These are phyloP conservation scores for Aspergillus oerlinghausenensis DNA, from an alignment of 2,329 filamentous ascomycete genomes.

Conservation along the genomic window DNA sequence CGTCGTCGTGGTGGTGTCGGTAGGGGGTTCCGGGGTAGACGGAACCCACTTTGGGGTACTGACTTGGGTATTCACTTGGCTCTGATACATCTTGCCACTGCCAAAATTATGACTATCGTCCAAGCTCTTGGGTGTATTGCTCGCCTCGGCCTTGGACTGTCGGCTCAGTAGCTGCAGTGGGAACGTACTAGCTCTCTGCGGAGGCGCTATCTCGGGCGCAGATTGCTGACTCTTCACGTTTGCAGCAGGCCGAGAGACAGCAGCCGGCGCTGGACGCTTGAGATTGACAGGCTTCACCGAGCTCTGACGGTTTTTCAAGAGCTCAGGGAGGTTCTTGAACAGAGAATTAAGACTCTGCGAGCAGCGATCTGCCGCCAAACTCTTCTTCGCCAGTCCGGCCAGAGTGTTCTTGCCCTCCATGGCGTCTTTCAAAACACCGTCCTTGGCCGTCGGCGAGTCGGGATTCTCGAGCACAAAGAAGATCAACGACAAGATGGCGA, in stretches of 20 bases:
- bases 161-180: slow-evolving; percentile 29
- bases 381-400: slow-evolving; percentile 71
- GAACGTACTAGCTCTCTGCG: slow-evolving; percentile 39
- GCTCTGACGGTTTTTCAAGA: slow-evolving; percentile 55
- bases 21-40: slow-evolving; percentile 23
- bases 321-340: slow-evolving; percentile 77
- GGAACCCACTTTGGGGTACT: slow-evolving; percentile 22
- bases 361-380: slow-evolving; percentile 83
- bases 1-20: slow-evolving; percentile 28
- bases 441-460: slow-evolving; percentile 58
- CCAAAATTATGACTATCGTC: slow-evolving; percentile 24
- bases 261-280: slow-evolving; percentile 42
- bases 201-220: slow-evolving; percentile 18
- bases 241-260: slow-evolving; percentile 9
- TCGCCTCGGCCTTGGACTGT: slow-evolving; percentile 20
- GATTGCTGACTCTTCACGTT: slow-evolving; percentile 7
- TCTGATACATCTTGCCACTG: slow-evolving; percentile 13
- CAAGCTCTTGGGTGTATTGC: slow-evolving; percentile 24
- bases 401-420: slow-evolving; percentile 79
- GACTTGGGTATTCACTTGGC: slow-evolving; percentile 8
- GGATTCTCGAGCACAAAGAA: slow-evolving; percentile 64
- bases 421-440: slow-evolving; percentile 75
- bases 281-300: slow-evolving; percentile 45
- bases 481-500: slow-evolving; percentile 59
- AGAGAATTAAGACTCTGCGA: slow-evolving; percentile 69